Conservation (phyloP, 768 basidiomycete genomes). For the Amanita fuliginea region DNA sequence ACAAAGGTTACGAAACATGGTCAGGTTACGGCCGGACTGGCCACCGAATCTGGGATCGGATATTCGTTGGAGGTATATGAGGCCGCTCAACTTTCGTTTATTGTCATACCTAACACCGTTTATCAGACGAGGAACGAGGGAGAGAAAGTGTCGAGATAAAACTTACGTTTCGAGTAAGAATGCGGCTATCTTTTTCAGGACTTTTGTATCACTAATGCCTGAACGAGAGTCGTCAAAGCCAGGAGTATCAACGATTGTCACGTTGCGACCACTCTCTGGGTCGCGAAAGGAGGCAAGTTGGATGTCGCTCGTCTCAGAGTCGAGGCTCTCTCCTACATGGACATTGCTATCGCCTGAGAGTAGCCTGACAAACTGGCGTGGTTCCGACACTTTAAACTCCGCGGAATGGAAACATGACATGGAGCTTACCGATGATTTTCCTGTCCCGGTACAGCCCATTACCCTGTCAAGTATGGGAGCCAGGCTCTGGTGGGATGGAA, state of each 20-base stretch:
- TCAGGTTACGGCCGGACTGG: neutral
- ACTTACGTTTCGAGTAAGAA: neutral
- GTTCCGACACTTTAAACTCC: no score
- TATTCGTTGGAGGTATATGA: neutral
- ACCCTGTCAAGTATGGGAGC: no score
- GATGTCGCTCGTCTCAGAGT: neutral
- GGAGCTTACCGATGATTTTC: no score
- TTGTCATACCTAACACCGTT: neutral
- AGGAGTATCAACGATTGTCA: neutral
- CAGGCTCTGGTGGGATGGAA: neutral
- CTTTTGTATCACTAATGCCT: neutral
- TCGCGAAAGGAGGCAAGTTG: neutral
- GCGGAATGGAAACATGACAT: no score
- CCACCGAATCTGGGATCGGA: neutral
- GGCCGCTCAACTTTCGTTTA: neutral
- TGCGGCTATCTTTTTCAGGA: neutral
- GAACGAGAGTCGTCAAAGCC: no score
- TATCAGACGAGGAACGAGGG: no score
- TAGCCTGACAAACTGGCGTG: neutral
- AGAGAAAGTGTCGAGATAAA: no score
- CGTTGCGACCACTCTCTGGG: neutral
- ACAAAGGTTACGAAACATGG: neutral
- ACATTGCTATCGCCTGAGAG: neutral
- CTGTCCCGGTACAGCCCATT: no score
- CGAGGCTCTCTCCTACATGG: neutral